phyloP scores from a whole-genome alignment of 345 rosid genomes.

The Mallotus nudiflorus region DNA sequence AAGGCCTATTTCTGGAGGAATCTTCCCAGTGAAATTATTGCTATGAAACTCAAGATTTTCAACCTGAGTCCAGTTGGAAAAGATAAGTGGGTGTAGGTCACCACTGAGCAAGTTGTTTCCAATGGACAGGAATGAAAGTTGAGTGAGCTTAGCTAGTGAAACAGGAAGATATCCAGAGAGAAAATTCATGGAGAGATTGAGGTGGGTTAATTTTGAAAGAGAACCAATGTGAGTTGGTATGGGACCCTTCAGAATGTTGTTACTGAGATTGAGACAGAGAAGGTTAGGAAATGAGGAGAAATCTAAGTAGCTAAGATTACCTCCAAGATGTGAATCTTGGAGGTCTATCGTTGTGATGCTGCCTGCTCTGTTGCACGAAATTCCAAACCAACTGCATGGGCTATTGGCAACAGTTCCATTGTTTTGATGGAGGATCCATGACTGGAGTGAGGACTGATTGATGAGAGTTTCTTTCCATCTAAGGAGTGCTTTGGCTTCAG shows the following conservation, averaged over 20 bases:
- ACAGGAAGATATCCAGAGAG: too few relatives aligned
- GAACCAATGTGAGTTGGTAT: background rate
- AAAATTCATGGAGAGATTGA: too few relatives aligned
- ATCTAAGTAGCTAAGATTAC: background rate
- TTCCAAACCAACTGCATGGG: constrained; percentile 9
- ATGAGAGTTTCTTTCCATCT: too few relatives aligned
- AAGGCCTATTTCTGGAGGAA: background rate
- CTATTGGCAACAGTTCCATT: too few relatives aligned
- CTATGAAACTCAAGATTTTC: background rate
- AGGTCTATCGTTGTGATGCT: background rate
- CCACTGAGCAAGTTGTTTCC: too few relatives aligned
- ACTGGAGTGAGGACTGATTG: too few relatives aligned
- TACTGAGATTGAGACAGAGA: background rate
- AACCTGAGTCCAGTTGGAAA: background rate
- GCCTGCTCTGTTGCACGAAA: background rate
- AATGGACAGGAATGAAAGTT: too few relatives aligned
- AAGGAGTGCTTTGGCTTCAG: too few relatives aligned
- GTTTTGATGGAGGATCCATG: background rate
- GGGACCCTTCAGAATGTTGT: background rate
- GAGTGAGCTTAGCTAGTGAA: too few relatives aligned
- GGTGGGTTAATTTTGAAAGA: background rate
- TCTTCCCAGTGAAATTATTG: background rate
- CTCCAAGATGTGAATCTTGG: background rate
- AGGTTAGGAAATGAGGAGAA: background rate
- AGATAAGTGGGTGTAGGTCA: too few relatives aligned